Base-by-base conservation (phyloP, 2,329 filamentous ascomycete species). In the Laburnicola sp. region DNA sequence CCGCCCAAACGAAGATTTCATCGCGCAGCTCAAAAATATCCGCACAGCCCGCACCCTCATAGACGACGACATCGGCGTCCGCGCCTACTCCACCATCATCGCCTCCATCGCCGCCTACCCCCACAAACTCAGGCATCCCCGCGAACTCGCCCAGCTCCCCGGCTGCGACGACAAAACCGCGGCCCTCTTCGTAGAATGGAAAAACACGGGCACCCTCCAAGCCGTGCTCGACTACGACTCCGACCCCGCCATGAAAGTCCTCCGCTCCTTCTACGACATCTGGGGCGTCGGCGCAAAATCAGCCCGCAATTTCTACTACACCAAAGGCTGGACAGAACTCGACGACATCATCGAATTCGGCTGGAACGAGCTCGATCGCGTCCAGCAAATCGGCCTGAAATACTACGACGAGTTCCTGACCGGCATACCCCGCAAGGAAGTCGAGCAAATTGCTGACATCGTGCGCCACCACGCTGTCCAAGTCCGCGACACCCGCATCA, bases 371-470 rank as follows among this genome's bases (percentile, higher is more conserved):
- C 77, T 97, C 1, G 87, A 81, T 0, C 84, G 91, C 9, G 88
- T 90, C 1, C 93, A 97, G 71, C 91, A 97, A 69, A 96, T 97
- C 48, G 93, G 94, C 0, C 78, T 97, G 38, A 97, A 97, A 69
- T 97, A 86, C 73, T 96, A 95, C 69, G 88, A 95, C 30, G 93
- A 97, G 57, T 88, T 99, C 48, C 76, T 82, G 39, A 72, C 80
- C 11, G 84, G 82, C 10, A 89, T 97, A 3, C 82, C 89, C 0
- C 83, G 91, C 1, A 51, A 66, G 0, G 91, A 97, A 70, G 88
- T 91, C 0, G 86, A 90, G 59, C 64, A 69, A 0, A 96, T 96
- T 46, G 83, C 82, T 0, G 63, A 75, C 3, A 76, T 79, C 1
- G 81, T 97, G 11, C 78, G 87, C 1, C 64, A 75, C 1, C 86